phyloP scores from a whole-genome alignment of 1,139 yeast species.

The Geotrichum bryndzae region DNA sequence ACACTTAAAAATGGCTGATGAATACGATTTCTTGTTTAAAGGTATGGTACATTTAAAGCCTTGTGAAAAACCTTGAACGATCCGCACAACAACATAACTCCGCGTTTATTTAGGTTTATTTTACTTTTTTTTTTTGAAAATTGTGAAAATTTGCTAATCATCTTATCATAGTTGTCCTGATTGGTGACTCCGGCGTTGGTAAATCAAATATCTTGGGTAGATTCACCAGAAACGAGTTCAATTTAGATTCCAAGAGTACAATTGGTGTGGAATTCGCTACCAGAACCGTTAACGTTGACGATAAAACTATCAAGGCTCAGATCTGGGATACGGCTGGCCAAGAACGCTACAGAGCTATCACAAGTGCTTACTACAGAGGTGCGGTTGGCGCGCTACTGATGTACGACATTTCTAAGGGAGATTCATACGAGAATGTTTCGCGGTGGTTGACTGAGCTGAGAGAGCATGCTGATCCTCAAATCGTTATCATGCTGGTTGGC shows the following conservation, averaged over 20 bases:
- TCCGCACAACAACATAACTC: not conserved
- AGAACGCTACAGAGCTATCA: conserved; percentile 95
- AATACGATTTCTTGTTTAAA: conserved; percentile 91
- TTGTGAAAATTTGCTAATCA: not conserved
- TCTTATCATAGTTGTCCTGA: conserved; percentile 58
- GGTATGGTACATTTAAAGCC: conserved; percentile 38
- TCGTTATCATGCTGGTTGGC: conserved; percentile 93
- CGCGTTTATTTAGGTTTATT: not conserved
- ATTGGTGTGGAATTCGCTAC: conserved; percentile 99
- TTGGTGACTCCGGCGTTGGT: conserved; percentile 98
- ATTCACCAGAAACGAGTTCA: conserved; percentile 92
- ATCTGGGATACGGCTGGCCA: conserved; percentile 99
- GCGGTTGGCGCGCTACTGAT: conserved; percentile 97
- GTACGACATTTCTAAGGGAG: conserved; percentile 91
- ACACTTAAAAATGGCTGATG: conserved; percentile 45
- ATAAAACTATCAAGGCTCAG: conserved; percentile 93
- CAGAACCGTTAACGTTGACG: conserved; percentile 88
- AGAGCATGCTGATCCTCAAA: conserved; percentile 95
- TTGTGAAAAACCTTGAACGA: not conserved
- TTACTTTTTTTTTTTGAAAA: not conserved
- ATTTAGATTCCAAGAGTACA: conserved; percentile 87
- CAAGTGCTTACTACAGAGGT: conserved; percentile 95
- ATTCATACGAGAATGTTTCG: conserved; percentile 85
- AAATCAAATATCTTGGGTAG: conserved; percentile 89
- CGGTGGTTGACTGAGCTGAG: conserved; percentile 94